phyloP scores from a whole-genome alignment of 2,329 filamentous ascomycete genomes.

The Pseudogymnoascus sp. region DNA sequence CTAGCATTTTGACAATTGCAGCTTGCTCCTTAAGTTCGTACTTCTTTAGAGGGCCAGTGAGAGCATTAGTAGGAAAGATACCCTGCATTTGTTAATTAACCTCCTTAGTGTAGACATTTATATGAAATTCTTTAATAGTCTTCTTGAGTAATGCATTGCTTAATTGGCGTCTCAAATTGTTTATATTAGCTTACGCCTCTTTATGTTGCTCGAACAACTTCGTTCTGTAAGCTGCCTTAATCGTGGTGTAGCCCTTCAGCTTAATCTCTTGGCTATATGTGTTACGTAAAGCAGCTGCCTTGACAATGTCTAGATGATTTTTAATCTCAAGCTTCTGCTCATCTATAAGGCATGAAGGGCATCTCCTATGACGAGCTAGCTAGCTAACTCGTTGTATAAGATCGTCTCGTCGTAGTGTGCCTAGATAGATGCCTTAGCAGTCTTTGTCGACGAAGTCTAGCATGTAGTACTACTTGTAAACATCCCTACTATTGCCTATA shows the following conservation, averaged over 20 bases:
- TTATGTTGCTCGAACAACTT: constrained; percentile 13
- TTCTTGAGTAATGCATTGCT: constrained; percentile 15
- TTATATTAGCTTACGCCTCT: constrained; percentile 16
- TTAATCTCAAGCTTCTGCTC: constrained; percentile 17
- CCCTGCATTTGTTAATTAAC: constrained; percentile 19
- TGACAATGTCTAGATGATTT: constrained; percentile 14
- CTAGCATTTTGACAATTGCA: constrained; percentile 18
- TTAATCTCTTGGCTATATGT: constrained; percentile 14
- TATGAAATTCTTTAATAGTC: constrained; percentile 19
- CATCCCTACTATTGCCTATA: constrained; percentile 16
- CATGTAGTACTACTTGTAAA: constrained; percentile 19
- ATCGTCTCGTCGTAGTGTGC: constrained; percentile 13
- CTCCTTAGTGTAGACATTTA: constrained; percentile 18
- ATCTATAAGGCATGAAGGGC: constrained; percentile 14
- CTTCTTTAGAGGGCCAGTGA: constrained; percentile 16
- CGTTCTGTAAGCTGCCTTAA: constrained; percentile 17
- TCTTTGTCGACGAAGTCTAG: constrained; percentile 17
- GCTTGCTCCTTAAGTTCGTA: constrained; percentile 22
- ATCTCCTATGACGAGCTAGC: constrained; percentile 13
- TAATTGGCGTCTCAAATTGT: constrained; percentile 16
- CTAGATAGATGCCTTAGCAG: constrained; percentile 18
- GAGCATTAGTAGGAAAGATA: constrained; percentile 16
- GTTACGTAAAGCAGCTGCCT: constrained; percentile 11
- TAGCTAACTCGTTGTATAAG: constrained; percentile 12
- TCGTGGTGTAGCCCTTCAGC: constrained; percentile 15